Percentiles rank a stretch among this genome's conserved stretches.
Conservation (phyloP, 2,329 filamentous ascomycete species). For the Phaeoacremonium minimum region DNA sequence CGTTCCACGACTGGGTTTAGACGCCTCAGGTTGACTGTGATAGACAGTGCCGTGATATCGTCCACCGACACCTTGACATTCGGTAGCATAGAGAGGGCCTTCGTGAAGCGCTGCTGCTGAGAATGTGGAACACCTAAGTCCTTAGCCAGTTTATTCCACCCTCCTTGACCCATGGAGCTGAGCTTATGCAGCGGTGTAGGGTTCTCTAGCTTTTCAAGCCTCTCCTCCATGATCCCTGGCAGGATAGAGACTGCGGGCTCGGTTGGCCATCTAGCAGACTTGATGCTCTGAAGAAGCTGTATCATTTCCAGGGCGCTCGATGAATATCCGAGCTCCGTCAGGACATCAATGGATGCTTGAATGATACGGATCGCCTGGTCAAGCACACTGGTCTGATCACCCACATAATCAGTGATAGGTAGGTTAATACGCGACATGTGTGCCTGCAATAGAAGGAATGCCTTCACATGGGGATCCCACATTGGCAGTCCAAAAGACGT, state of each 20-base stretch:
- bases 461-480: constrained; percentile 98
- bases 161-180: constrained; percentile 24
- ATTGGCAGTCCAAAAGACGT: constrained; percentile 70
- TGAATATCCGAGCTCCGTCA: constrained; percentile 82
- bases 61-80: constrained; percentile 59
- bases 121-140: constrained; percentile 43
- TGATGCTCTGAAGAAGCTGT: constrained; percentile 82
- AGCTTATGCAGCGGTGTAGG: constrained; percentile 35
- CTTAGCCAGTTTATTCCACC: constrained; percentile 39
- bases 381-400: constrained; percentile 83
- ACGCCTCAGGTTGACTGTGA: constrained; percentile 62
- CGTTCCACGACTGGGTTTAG: constrained; percentile 61
- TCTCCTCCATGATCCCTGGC: constrained; percentile 60
- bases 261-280: constrained; percentile 85
- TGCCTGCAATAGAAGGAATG: constrained; percentile 88
- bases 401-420: constrained; percentile 95
- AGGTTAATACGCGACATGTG: constrained; percentile 91
- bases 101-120: constrained; percentile 44
- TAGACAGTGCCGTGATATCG: constrained; percentile 54
- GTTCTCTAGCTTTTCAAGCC: constrained; percentile 31
- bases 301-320: constrained; percentile 80
- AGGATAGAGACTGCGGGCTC: constrained; percentile 77
- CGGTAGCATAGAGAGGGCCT: constrained; percentile 64
- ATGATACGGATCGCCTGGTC: constrained; percentile 97
- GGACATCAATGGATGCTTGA: constrained; percentile 88